A percentile compares a stretch with the other conserved stretches of the same genome.
phyloP scores from a whole-genome alignment of 2,329 filamentous ascomycete genomes.

The Huntiella abstrusa region DNA sequence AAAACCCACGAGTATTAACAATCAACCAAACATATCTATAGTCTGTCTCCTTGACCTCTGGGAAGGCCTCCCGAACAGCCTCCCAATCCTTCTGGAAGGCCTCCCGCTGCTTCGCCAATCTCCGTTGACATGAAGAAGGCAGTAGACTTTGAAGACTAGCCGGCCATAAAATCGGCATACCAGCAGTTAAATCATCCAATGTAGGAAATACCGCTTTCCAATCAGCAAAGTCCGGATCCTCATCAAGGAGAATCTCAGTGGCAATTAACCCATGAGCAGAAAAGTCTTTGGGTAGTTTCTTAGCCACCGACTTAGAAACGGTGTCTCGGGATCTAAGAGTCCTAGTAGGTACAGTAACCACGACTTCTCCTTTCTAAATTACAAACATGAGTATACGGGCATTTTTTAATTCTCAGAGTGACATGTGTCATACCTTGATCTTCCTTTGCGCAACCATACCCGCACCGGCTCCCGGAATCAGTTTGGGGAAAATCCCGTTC shows the following conservation, averaged over 20 bases:
- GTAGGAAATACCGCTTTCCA: conserved; percentile 55
- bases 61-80: conserved; percentile 17
- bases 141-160: conserved; percentile 26
- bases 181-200: conserved; percentile 32
- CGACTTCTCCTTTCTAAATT: conserved; percentile 25
- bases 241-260: conserved; percentile 32
- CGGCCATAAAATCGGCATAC: conserved; percentile 31
- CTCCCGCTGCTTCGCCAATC: conserved; percentile 33
- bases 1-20: conserved; percentile 44
- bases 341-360: conserved; percentile 46
- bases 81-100: conserved; percentile 25
- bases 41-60: conserved; percentile 19
- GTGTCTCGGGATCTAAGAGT: conserved; percentile 47
- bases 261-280: conserved; percentile 56
- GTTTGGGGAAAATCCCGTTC: conserved; percentile 45
- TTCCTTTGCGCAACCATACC: conserved; percentile 54
- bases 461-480: conserved; percentile 53
- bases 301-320: conserved; percentile 33
- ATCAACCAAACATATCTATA: conserved; percentile 40
- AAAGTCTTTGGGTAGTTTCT: conserved; percentile 31
- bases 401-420: not conserved
- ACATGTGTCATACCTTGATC: conserved; percentile 34
- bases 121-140: conserved; percentile 22
- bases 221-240: conserved; percentile 23
- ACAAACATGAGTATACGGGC: not conserved